phyloP scores from a whole-genome alignment of 225 moss, liverwort and hornwort genomes.

The Thuidium tamariscinum region DNA sequence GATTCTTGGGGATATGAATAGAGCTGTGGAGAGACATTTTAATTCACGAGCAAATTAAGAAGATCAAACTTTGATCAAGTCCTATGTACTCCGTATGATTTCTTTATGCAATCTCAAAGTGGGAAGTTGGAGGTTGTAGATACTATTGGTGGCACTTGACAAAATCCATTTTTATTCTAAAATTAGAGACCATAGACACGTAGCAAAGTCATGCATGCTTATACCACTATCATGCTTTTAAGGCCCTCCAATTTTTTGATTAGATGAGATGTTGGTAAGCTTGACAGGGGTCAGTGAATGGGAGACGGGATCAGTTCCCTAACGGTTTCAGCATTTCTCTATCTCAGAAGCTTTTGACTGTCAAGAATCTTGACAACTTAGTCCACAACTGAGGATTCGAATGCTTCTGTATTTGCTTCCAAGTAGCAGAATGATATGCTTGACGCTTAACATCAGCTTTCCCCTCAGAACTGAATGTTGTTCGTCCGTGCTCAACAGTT shows the following conservation, averaged over 20 bases:
- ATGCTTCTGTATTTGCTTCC: neutral
- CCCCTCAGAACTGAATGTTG: neutral
- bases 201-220: neutral
- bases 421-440: neutral
- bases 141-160: neutral
- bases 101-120: neutral
- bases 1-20: neutral
- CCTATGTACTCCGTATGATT: neutral
- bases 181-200: neutral
- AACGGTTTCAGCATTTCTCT: neutral
- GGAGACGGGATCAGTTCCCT: neutral
- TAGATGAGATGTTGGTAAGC: neutral
- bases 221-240: neutral
- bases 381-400: neutral
- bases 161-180: neutral
- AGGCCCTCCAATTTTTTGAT: neutral
- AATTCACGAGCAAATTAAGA: neutral
- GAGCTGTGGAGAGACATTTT: neutral
- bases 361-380: neutral
- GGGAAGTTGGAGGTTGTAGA: neutral
- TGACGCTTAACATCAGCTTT: neutral
- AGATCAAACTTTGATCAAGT: neutral
- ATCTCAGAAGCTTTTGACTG: neutral
- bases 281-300: neutral
- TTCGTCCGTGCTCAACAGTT: neutral